A percentile compares a stretch with the other conserved stretches of the same genome.
Evolutionary conservation across 2,329 filamentous ascomycete genomes (phyloP).

Genomic region (Phoma sp.): DNA sequence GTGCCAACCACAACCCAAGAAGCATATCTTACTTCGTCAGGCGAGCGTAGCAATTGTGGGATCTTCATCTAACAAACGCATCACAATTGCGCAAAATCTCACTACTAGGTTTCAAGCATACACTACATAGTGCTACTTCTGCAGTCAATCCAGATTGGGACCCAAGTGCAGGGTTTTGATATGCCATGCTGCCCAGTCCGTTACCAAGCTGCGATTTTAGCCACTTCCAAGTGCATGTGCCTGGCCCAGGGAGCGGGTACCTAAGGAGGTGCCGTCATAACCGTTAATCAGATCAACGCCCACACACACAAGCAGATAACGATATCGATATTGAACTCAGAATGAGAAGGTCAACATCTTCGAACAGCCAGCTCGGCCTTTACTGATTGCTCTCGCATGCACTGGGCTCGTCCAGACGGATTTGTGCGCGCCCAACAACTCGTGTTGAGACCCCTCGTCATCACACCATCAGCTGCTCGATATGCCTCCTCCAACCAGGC

Average conservation of each 20-base stretch:
- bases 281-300: constrained; percentile 23
- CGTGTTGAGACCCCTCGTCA: constrained; percentile 23
- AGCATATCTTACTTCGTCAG: constrained; percentile 1
- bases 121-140: constrained; percentile 8
- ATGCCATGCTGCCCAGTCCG: constrained; percentile 48
- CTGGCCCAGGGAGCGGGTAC: constrained; percentile 34
- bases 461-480: constrained; percentile 21
- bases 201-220: constrained; percentile 25
- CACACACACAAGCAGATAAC: not conserved
- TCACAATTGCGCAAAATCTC: constrained; percentile 6
- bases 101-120: constrained; percentile 2
- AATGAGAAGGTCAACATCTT: not conserved
- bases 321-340: not conserved
- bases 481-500: constrained; percentile 6
- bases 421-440: constrained; percentile 1
- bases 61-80: constrained; percentile 13
- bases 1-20: constrained; percentile 12
- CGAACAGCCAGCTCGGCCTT: not conserved
- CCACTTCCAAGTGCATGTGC: constrained; percentile 23
- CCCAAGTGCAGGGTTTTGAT: constrained; percentile 23
- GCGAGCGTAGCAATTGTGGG: constrained; percentile 12
- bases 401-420: not conserved
- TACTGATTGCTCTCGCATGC: not conserved
- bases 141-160: constrained; percentile 17
- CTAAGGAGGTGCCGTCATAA: constrained; percentile 27